A percentile compares a stretch with the other conserved stretches of the same genome.
phyloP scores from a whole-genome alignment of 169 alveolate species.

The Cryptosporidium parvum region DNA sequence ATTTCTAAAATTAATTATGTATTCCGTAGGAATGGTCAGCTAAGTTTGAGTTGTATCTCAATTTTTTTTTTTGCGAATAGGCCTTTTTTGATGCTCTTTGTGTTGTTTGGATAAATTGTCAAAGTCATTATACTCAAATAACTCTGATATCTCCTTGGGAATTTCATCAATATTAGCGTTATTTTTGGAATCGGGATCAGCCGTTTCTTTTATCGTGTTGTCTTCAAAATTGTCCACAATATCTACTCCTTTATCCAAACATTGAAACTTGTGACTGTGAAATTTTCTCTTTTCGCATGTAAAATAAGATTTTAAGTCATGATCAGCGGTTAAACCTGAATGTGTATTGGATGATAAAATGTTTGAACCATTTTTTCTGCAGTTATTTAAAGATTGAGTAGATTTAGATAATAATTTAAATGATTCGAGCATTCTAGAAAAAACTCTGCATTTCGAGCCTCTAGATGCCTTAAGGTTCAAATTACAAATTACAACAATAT shows the following conservation, averaged over 20 bases:
- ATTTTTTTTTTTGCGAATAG: neutral
- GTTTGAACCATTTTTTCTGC: neutral
- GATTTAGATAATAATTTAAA: neutral
- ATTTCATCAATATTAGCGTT: neutral
- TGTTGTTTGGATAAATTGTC: neutral
- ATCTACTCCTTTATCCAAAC: neutral
- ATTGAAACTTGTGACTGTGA: neutral
- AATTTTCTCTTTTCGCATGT: neutral
- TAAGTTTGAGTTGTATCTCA: neutral
- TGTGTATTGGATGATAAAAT: neutral
- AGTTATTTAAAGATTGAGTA: neutral
- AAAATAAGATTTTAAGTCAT: neutral
- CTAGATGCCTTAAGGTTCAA: conserved; percentile 22
- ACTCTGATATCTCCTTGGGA: neutral
- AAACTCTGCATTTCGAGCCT: conserved; percentile 65
- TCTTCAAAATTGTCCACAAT: neutral
- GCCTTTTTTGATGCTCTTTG: conserved; percentile 1
- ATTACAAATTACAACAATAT: conserved; percentile 1
- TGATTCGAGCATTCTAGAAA: conserved; percentile 60
- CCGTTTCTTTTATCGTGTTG: neutral
- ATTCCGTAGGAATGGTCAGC: neutral
- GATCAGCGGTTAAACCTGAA: neutral
- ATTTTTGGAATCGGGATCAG: neutral
- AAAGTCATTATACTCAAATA: neutral
- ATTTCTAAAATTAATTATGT: too few species aligned